These are phyloP conservation scores for Corchorus capsularis DNA, from an alignment of 345 rosid species.

Conservation along the genomic window DNA sequence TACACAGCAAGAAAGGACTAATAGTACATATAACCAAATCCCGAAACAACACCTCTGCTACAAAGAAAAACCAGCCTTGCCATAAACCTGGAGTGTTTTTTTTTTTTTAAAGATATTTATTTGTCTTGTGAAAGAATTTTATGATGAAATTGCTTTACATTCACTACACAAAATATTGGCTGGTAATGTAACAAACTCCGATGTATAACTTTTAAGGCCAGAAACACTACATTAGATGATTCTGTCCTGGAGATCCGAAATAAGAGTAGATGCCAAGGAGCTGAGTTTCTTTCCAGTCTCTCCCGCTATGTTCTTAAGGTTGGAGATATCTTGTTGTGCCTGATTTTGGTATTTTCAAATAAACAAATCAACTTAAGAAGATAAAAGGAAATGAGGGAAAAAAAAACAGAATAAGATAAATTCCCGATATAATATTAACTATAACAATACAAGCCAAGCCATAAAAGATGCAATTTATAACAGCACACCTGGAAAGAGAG, in stretches of 20 bases:
- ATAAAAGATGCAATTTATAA: background rate
- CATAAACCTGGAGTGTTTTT: conserved; percentile 4
- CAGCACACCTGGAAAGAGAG: conserved; percentile 82
- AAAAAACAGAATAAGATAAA: background rate
- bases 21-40: conserved; percentile 13
- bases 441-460: background rate
- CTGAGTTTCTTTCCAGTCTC: conserved; percentile 92
- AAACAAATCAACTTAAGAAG: no score
- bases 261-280: conserved; percentile 73
- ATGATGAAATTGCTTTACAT: conserved; percentile 28
- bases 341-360: conserved; percentile 25
- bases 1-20: background rate
- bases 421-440: background rate
- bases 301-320: conserved; percentile 83
- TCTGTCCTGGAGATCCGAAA: conserved; percentile 88
- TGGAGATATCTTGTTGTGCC: conserved; percentile 94
- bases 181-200: conserved; percentile 16
- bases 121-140: conserved; percentile 28
- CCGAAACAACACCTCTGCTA: conserved; percentile 11
- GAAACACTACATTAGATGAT: conserved; percentile 49
- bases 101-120: conserved; percentile 20
- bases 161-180: conserved; percentile 29
- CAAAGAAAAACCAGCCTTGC: conserved; percentile 18
- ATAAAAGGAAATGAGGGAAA: background rate
- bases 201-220: background rate